Evolutionary conservation across 805 yeast species (phyloP), one percentile per base, ranked within the genome.

Genomic region (Pichia sporocuriosa): DNA sequence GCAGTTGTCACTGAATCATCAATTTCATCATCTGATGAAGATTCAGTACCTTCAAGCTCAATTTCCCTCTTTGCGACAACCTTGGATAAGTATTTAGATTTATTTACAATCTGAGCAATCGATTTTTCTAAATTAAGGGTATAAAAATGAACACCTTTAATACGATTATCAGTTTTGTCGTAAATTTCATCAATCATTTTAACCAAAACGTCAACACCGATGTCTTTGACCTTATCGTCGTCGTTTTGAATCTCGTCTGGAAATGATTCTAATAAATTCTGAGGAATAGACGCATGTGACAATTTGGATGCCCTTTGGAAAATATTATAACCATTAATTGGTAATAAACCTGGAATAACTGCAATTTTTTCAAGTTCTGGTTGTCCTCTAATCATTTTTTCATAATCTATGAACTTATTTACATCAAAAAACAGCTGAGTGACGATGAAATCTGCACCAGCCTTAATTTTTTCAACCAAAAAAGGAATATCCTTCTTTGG

Each of bases 371-470:
- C 54, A 42, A 76, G 66, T 32, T 62, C 63, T 0, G 67, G 62
- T 35, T 47, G 44, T 7, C 53, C 45, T 45, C 77, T 69, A 34
- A 81, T 68, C 35, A 64, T 44, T 44, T 63, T 55, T 49, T 85
- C 90, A 61, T 81, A 93, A 2, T 60, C 58, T 21, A 86, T 53
- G 59, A 84, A 88, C 58, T 82, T 82, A 39, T 75, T 77, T n/a
- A 78, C 84, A 59, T 90, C 96, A 58, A 82, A 90, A 57, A 93
- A 90, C 55, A 90, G 61, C 66, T 90, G 98, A 0, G 97, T 87
- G 48, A 93, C 76, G 39, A 93, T 76, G 57, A 87, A 93, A 56
- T 87, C 94, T 2, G 97, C 98, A 33, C 98, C 98, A 2, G 97
- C 97, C 44, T 79, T 73, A 20, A 90, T 73, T 60, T 93, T 93